phyloP scores from a whole-genome alignment of 139 green algal genomes.

The Protoeuglena noctilucae region DNA sequence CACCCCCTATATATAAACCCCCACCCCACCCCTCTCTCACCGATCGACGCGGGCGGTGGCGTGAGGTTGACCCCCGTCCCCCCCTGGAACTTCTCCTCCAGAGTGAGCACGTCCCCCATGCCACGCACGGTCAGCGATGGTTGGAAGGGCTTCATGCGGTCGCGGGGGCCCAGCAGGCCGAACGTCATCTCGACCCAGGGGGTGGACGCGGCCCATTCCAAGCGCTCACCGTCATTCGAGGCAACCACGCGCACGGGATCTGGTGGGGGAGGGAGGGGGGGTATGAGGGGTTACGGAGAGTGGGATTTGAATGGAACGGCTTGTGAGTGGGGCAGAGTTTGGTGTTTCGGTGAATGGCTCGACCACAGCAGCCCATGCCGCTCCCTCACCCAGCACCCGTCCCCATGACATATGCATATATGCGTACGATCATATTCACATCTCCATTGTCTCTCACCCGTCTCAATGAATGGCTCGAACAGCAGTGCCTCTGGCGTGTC shows the following conservation, averaged over 20 bases:
- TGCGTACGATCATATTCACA: too few relatives aligned
- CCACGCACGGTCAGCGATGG: conserved; percentile 27
- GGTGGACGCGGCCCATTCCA: conserved; percentile 26
- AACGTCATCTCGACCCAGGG: conserved; percentile 40
- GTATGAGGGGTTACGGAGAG: too few relatives aligned
- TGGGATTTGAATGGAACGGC: too few relatives aligned
- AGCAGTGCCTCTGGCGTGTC: conserved; percentile 13
- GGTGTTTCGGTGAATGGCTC: too few relatives aligned
- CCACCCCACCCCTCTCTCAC: too few relatives aligned
- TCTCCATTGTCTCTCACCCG: too few relatives aligned
- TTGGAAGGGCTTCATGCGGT: conserved; percentile 23
- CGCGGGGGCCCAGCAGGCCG: conserved; percentile 26
- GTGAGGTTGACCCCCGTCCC: conserved; percentile 31
- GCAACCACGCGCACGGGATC: not conserved
- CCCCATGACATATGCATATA: too few relatives aligned
- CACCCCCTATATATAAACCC: too few relatives aligned
- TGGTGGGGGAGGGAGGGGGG: not conserved
- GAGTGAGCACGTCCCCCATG: conserved; percentile 18
- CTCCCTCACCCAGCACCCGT: too few relatives aligned
- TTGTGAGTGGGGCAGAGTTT: too few relatives aligned
- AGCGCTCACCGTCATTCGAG: not conserved
- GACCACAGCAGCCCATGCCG: too few relatives aligned
- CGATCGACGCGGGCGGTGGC: conserved; percentile 22
- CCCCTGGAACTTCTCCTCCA: conserved; percentile 33
- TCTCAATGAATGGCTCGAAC: conserved; percentile 41